phyloP scores from a whole-genome alignment of 2,329 filamentous ascomycete species.

The Achaetomium macrosporum region DNA sequence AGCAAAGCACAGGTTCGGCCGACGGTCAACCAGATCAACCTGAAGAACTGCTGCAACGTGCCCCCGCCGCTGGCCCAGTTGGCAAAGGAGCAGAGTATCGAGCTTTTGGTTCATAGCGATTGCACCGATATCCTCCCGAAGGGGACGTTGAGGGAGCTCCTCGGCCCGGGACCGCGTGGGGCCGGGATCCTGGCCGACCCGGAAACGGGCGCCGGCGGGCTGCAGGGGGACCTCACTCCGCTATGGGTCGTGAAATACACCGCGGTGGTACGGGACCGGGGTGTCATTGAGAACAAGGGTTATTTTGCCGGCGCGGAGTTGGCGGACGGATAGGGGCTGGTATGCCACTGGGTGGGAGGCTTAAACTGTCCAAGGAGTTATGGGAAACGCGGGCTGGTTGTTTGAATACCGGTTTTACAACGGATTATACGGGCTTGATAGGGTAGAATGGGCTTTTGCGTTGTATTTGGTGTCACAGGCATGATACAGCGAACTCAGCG shows the following conservation, averaged over 20 bases:
- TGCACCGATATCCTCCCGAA: constrained; percentile 84
- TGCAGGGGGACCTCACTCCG: constrained; percentile 73
- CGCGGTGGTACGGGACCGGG: constrained; percentile 85
- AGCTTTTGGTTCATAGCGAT: constrained; percentile 89
- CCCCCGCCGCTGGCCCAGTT: constrained; percentile 79
- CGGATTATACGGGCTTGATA: background rate
- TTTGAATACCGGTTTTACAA: constrained; percentile 1
- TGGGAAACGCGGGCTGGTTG: background rate
- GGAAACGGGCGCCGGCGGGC: constrained; percentile 41
- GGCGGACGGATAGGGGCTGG: constrained; percentile 33
- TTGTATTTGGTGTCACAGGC: background rate
- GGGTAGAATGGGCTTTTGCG: background rate
- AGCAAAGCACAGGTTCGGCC: constrained; percentile 65
- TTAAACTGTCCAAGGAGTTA: constrained; percentile 11
- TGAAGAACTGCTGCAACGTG: constrained; percentile 92
- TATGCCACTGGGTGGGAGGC: background rate
- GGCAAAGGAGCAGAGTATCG: constrained; percentile 76
- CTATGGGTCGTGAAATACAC: constrained; percentile 98
- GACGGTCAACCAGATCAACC: constrained; percentile 90
- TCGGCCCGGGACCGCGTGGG: constrained; percentile 66
- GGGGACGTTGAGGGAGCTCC: constrained; percentile 76
- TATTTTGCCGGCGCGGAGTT: constrained; percentile 87
- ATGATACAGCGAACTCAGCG: constrained; percentile 9
- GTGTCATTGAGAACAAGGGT: constrained; percentile 96
- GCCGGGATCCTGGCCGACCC: constrained; percentile 66